Conservation (phyloP, 805 yeast species). For the Ogataea neopini region DNA sequence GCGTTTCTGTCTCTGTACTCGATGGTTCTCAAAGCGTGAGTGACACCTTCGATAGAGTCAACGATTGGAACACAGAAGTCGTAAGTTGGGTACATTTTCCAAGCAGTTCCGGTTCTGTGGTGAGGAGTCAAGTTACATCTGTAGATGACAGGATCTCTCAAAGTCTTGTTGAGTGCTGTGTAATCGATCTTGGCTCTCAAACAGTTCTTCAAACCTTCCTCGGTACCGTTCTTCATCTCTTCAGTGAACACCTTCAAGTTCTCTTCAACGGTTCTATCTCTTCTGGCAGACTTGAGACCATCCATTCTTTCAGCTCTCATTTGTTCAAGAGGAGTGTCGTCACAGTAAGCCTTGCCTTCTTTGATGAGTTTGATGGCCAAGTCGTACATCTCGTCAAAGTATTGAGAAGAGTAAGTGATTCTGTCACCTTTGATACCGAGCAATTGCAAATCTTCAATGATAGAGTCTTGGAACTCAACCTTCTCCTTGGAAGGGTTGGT, state of each 20-base stretch:
- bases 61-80: constrained; percentile 99
- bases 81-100: constrained; percentile 98
- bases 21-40: constrained; percentile 96
- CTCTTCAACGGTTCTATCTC: constrained; percentile 93
- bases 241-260: constrained; percentile 80
- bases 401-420: constrained; percentile 88
- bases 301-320: constrained; percentile 99
- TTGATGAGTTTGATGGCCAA: constrained; percentile 83
- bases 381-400: constrained; percentile 89
- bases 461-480: constrained; percentile 90
- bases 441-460: constrained; percentile 85
- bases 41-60: constrained; percentile 94
- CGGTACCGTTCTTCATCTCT: constrained; percentile 94
- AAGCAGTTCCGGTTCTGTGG: constrained; percentile 87
- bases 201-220: constrained; percentile 88
- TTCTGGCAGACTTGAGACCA: constrained; percentile 88
- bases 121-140: constrained; percentile 97
- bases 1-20: constrained; percentile 99
- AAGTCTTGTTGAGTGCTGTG: constrained; percentile 86
- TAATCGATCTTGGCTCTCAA: constrained; percentile 96
- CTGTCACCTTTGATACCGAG: constrained; percentile 92
- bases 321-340: constrained; percentile 88
- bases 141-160: constrained; percentile 97
- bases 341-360: constrained; percentile 96
- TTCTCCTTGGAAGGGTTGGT: constrained; percentile 98